Percentiles rank a stretch among this genome's conserved stretches.
Conservation (phyloP, 2,329 filamentous ascomycete species). For the Apiospora sp. region DNA sequence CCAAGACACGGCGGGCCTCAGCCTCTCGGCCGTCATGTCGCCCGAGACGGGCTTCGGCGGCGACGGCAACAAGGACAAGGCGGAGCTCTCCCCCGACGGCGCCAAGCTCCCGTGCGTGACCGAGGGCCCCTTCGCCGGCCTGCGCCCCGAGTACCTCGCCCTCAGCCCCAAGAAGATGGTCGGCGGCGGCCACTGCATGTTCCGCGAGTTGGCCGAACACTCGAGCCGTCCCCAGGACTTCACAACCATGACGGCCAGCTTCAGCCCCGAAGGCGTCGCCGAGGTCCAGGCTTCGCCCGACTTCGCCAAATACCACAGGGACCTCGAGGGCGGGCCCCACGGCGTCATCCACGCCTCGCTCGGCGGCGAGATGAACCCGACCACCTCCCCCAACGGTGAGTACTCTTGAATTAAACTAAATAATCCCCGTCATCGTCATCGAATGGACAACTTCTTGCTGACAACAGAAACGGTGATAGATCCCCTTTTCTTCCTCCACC, state of each 20-base stretch:
- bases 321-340: slow-evolving; percentile 26
- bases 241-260: neutral
- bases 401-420: too few species aligned
- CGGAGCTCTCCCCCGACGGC: slow-evolving; percentile 26
- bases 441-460: too few species aligned
- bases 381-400: slow-evolving; percentile 25
- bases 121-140: slow-evolving; percentile 42
- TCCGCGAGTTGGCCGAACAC: slow-evolving; percentile 27
- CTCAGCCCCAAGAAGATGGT: slow-evolving; percentile 28
- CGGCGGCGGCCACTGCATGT: slow-evolving; percentile 33
- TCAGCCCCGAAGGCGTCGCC: slow-evolving; percentile 22
- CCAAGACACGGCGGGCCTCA: slow-evolving; percentile 39
- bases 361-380: slow-evolving; percentile 29
- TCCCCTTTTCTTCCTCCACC: slow-evolving; percentile 26
- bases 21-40: slow-evolving; percentile 36
- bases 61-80: slow-evolving; percentile 35
- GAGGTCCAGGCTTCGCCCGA: slow-evolving; percentile 22
- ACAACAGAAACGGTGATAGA: too few species aligned
- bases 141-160: slow-evolving; percentile 23
- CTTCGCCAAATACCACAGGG: slow-evolving; percentile 11
- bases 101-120: slow-evolving; percentile 36
- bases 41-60: slow-evolving; percentile 41
- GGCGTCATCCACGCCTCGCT: slow-evolving; percentile 23
- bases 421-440: too few species aligned
- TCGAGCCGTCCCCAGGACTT: neutral